These are phyloP conservation scores for Cyanodermella asteris DNA, from an alignment of 2,329 filamentous ascomycete genomes.

Conservation along the genomic window DNA sequence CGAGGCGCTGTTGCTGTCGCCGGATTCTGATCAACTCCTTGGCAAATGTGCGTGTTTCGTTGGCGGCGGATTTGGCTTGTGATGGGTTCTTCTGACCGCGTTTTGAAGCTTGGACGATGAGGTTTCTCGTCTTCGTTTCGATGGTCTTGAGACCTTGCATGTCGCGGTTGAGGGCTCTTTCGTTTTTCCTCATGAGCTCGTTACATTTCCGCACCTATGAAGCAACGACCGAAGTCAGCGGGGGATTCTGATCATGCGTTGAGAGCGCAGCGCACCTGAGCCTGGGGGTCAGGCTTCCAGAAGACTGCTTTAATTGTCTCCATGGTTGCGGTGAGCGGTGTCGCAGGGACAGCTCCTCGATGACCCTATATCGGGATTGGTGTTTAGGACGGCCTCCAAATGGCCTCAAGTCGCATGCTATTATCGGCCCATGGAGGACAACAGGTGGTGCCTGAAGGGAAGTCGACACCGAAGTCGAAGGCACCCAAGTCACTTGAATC, in stretches of 20 bases:
- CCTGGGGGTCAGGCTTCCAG: conserved; percentile 78
- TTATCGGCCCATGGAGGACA: too few relatives aligned
- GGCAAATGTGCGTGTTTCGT: conserved; percentile 74
- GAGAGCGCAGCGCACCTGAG: conserved; percentile 43
- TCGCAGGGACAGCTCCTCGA: too few relatives aligned
- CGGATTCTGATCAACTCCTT: conserved; percentile 68
- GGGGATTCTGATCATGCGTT: conserved; percentile 2
- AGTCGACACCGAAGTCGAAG: too few relatives aligned
- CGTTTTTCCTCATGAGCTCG: conserved; percentile 66
- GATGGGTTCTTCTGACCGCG: conserved; percentile 62
- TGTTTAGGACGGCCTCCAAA: background rate
- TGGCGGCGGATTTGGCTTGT: conserved; percentile 54
- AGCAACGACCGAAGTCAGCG: too few relatives aligned
- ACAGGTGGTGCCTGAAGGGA: too few relatives aligned
- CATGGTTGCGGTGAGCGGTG: conserved; percentile 42
- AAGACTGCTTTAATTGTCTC: conserved; percentile 72
- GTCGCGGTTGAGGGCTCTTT: conserved; percentile 86
- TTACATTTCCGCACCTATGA: conserved; percentile 93
- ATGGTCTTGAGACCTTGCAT: conserved; percentile 56
- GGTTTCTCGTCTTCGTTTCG: conserved; percentile 64
- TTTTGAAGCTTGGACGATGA: conserved; percentile 63
- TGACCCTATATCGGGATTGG: background rate
- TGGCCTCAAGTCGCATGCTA: too few relatives aligned
- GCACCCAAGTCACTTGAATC: too few relatives aligned
- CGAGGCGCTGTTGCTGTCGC: conserved; percentile 49